phyloP scores from a whole-genome alignment of 176 grass and related monocot species.

The Triticum monococcum region DNA sequence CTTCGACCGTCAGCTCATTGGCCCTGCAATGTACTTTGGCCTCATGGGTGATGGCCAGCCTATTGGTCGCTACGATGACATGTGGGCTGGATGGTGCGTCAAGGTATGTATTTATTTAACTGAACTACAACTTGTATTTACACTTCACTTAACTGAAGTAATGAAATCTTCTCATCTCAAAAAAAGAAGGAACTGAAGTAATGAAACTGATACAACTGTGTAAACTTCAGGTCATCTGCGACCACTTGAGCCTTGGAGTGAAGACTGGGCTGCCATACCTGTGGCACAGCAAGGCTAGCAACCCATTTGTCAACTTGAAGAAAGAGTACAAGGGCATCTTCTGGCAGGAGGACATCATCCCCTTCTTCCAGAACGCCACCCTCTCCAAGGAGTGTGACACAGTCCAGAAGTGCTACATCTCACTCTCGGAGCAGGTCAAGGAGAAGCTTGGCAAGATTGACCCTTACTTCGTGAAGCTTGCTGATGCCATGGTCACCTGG shows the following conservation, averaged over 20 bases:
- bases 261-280: constrained; percentile 97
- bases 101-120: constrained; percentile 48
- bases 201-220: neutral
- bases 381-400: constrained; percentile 78
- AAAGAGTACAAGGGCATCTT: constrained; percentile 99
- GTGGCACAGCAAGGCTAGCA: constrained; percentile 99
- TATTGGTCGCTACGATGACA: constrained; percentile 70
- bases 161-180: too few relatives aligned
- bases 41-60: constrained; percentile 72
- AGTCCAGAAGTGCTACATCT: constrained; percentile 88
- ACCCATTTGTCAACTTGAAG: constrained; percentile 95
- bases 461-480: constrained; percentile 78
- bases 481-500: constrained; percentile 93
- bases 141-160: too few relatives aligned
- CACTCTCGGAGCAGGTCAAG: constrained; percentile 69
- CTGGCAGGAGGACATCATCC: constrained; percentile 99
- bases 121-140: neutral
- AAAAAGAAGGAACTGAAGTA: neutral
- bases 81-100: constrained; percentile 80
- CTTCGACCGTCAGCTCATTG: constrained; percentile 62
- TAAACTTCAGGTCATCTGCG: constrained; percentile 87
- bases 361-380: constrained; percentile 79
- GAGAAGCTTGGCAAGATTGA: constrained; percentile 60
- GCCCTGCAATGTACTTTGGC: constrained; percentile 85
- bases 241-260: constrained; percentile 84